Conservation (phyloP, 352 stramenopile species). For the Phytophthora hibernalis region DNA sequence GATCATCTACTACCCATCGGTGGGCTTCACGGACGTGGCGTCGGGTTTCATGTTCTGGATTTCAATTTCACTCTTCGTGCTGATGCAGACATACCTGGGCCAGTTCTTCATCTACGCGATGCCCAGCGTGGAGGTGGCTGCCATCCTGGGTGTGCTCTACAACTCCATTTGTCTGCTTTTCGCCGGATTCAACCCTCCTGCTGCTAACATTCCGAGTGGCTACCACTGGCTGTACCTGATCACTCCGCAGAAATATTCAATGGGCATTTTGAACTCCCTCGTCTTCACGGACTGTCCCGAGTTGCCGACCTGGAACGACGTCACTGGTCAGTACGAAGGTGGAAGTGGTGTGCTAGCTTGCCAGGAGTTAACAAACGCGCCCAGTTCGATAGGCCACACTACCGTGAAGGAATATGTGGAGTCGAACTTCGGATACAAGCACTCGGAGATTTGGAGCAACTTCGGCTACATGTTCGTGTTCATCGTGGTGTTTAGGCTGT, state of each 20-base stretch:
- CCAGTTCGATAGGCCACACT: slow-evolving; percentile 12
- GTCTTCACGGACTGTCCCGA: slow-evolving; percentile 16
- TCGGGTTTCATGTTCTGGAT: slow-evolving; percentile 26
- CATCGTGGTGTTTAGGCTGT: slow-evolving; percentile 36
- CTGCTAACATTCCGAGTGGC: slow-evolving; percentile 9
- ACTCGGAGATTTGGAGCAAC: slow-evolving; percentile 34
- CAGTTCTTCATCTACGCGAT: slow-evolving; percentile 23
- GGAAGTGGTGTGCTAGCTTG: background rate
- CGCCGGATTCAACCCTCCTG: slow-evolving; percentile 20
- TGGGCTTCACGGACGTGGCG: slow-evolving; percentile 15
- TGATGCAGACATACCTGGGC: slow-evolving; percentile 23
- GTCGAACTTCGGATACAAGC: slow-evolving; percentile 18
- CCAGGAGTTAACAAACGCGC: background rate
- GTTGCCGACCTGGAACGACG: background rate
- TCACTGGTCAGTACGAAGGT: background rate
- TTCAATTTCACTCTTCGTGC: slow-evolving; percentile 14
- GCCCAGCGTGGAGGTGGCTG: slow-evolving; percentile 14
- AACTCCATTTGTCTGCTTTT: slow-evolving; percentile 18
- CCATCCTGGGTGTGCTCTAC: slow-evolving; percentile 18
- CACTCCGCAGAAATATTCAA: slow-evolving; percentile 17
- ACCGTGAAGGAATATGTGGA: slow-evolving; percentile 31
- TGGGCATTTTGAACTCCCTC: slow-evolving; percentile 13
- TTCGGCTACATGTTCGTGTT: slow-evolving; percentile 27
- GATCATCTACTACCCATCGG: slow-evolving; percentile 17
- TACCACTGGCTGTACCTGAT: slow-evolving; percentile 24